A percentile compares a stretch with the other conserved stretches of the same genome.
Evolutionary conservation across 345 rosid genomes (phyloP).

Genomic region (Brassica cretica): DNA sequence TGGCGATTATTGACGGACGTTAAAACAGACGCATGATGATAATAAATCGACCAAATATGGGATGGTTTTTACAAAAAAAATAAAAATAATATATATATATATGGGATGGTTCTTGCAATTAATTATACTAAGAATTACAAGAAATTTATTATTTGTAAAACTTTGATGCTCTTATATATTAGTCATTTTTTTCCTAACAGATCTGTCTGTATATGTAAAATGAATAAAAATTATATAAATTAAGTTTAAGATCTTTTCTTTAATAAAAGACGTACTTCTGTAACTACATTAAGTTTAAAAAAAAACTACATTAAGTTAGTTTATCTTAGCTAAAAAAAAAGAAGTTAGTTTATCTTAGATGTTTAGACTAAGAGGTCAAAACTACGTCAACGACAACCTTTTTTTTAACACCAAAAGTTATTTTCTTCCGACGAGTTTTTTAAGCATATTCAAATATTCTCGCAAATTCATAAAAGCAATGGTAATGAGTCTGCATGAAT

Average conservation of each 20-base stretch:
- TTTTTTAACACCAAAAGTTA: background rate
- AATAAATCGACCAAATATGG: background rate
- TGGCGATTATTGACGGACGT: background rate
- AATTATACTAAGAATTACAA: background rate
- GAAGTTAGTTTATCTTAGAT: background rate
- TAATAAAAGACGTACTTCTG: background rate
- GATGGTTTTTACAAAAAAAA: too few species aligned
- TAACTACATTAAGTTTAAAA: background rate
- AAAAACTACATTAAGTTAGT: background rate
- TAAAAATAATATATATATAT: background rate
- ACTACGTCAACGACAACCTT: conserved; percentile 1
- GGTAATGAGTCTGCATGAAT: conserved; percentile 36
- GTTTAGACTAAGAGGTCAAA: conserved; percentile 27
- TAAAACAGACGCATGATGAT: background rate
- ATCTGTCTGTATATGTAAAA: background rate
- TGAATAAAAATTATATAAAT: background rate
- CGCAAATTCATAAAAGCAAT: conserved; percentile 15
- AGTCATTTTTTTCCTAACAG: background rate
- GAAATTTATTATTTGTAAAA: background rate
- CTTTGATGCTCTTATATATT: background rate
- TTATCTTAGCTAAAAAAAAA: background rate
- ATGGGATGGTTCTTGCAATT: background rate
- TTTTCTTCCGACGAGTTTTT: background rate
- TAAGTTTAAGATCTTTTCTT: background rate
- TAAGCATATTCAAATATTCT: background rate